phyloP scores from a whole-genome alignment of 805 yeast genomes.

The Tetrapisispora nanseiensis region DNA sequence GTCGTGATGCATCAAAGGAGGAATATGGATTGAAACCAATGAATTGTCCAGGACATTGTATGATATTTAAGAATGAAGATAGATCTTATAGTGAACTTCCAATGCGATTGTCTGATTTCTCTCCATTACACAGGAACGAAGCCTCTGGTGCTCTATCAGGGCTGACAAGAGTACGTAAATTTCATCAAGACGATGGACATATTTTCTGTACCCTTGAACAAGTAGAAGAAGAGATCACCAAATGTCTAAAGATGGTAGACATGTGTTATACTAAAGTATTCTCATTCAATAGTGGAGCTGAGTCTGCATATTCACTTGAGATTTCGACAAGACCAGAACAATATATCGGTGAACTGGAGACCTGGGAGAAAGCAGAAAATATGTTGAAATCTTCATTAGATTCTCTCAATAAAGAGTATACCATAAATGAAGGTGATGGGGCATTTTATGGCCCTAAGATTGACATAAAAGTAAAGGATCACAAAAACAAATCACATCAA shows the following conservation, averaged over 20 bases:
- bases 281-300: slow-evolving; percentile 11
- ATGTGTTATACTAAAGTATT: slow-evolving; percentile 61
- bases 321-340: slow-evolving; percentile 81
- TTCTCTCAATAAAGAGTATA: slow-evolving; percentile 48
- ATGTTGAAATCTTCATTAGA: slow-evolving; percentile 54
- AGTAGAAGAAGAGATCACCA: slow-evolving; percentile 75
- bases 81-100: slow-evolving; percentile 96
- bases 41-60: slow-evolving; percentile 90
- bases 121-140: slow-evolving; percentile 95
- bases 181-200: slow-evolving; percentile 99
- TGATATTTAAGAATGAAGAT: slow-evolving; percentile 84
- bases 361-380: slow-evolving; percentile 79
- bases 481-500: slow-evolving; percentile 74
- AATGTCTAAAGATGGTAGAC: slow-evolving; percentile 64
- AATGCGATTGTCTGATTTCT: slow-evolving; percentile 97
- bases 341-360: slow-evolving; percentile 62
- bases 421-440: slow-evolving; percentile 84
- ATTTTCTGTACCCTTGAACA: slow-evolving; percentile 92
- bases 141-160: slow-evolving; percentile 91
- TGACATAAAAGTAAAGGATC: slow-evolving; percentile 75
- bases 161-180: slow-evolving; percentile 93
- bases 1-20: slow-evolving; percentile 34
- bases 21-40: slow-evolving; percentile 84
- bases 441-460: slow-evolving; percentile 95
- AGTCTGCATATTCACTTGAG: slow-evolving; percentile 29